Evolutionary conservation across 148 eudicot species (phyloP).

Genomic region (Euryodendron excelsum): DNA sequence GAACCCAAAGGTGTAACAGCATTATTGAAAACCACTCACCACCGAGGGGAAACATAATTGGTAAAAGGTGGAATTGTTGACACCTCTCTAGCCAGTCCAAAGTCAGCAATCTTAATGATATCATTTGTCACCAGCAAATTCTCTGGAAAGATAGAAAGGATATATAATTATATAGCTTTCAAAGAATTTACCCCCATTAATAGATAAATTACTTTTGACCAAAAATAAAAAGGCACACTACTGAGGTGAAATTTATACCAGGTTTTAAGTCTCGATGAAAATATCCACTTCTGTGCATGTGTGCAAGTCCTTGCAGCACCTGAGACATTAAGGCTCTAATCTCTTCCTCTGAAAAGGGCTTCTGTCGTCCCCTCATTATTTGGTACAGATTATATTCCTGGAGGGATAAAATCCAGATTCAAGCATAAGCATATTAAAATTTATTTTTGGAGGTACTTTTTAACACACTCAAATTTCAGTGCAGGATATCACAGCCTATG

Average conservation of each 20-base stretch:
- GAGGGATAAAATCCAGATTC: conserved; percentile 9
- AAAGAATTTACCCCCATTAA: background rate
- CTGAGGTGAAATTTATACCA: conserved; percentile 43
- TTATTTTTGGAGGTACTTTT: background rate
- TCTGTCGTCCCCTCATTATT: conserved; percentile 61
- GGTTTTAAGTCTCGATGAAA: conserved; percentile 96
- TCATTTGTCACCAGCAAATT: conserved; percentile 82
- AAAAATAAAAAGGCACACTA: background rate
- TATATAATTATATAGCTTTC: conserved; percentile 1
- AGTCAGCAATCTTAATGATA: conserved; percentile 85
- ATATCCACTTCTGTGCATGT: conserved; percentile 83
- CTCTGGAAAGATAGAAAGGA: conserved; percentile 41
- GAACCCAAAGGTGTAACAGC: background rate
- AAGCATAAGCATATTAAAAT: conserved; percentile 6
- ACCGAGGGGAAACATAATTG: conserved; percentile 94
- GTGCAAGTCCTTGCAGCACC: conserved; percentile 78
- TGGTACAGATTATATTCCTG: conserved; percentile 92
- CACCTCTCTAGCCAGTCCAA: conserved; percentile 92
- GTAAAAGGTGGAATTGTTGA: conserved; percentile 87
- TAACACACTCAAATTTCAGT: background rate
- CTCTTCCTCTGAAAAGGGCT: conserved; percentile 78
- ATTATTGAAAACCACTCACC: conserved; percentile 47
- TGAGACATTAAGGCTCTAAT: conserved; percentile 67
- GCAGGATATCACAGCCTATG: background rate
- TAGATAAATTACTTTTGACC: background rate